Evolutionary conservation across 257 asterid species (phyloP), one percentile per base, ranked within the genome.

Genomic region (Forsythia suspensa): DNA sequence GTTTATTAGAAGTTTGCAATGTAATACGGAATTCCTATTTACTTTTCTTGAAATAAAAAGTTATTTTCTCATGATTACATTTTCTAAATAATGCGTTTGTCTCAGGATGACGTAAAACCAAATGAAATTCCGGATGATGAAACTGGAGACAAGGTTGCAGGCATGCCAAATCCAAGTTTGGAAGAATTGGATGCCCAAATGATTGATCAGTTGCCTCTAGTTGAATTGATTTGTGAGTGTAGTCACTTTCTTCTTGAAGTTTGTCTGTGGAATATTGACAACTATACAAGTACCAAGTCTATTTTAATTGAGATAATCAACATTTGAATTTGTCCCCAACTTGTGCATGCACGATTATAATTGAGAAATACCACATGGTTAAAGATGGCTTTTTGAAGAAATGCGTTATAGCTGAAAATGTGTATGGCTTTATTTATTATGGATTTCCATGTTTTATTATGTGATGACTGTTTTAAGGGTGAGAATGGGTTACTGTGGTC

Each of bases 181-280:
- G 87, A 85, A 74, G 91, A 85, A 73, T 80, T 86, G 55, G 74
- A 76, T 79, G 65, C 79, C 69, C 89, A 85, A 79, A 39, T 85
- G 80, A 77, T 57, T 77, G 85, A 87, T 80, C 85, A 82, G 80
- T 81, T 89, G 88, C 92, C 93, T 73, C 88, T 81, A 78, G 82
- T 90, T 74, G 94, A 89, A 82, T 74, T 76, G 43, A 85, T 95
- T 59, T 89, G 99, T 95, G 82, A 89, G 98, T 90, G 52, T 48
- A 29, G 20, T 67, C 59, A 36, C 43, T 69, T 59, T 9, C 24
- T 80, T 76, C 67, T 73, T 77, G 44, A 68, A 75, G 29, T 55
- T 55, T 55, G 72, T 73, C 66, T 82, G 18, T 36, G 24, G 79
- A 73, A 38, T 67, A 21, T 59, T 61, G 51, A 59, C 8, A 39